A percentile compares a stretch with the other conserved stretches of the same genome.
These are phyloP conservation scores for Mallotus repandus DNA, from an alignment of 441 rosid genomes.

Conservation along the genomic window DNA sequence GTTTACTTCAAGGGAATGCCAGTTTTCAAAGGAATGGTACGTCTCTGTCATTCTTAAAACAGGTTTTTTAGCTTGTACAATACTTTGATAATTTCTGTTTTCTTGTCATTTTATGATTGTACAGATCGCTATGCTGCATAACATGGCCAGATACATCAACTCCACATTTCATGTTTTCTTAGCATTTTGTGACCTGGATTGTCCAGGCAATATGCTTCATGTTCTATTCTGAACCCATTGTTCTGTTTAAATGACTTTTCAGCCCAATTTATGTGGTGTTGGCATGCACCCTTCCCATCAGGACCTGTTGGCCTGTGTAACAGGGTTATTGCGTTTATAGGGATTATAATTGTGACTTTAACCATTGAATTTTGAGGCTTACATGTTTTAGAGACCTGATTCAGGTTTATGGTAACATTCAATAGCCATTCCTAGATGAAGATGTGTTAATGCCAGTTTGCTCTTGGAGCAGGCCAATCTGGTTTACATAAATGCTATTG, in stretches of 20 bases:
- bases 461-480: background rate
- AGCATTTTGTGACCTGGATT: background rate
- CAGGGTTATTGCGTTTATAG: no score
- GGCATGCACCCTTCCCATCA: background rate
- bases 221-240: background rate
- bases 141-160: background rate
- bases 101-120: no score
- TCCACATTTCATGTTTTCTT: background rate
- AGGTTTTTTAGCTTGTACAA: no score
- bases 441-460: background rate
- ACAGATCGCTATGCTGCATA: background rate
- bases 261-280: no score
- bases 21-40: constrained; percentile 57
- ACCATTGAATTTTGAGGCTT: background rate
- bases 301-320: background rate
- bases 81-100: no score
- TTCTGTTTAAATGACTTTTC: background rate
- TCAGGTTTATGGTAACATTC: background rate
- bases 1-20: constrained; percentile 92
- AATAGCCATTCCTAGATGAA: background rate
- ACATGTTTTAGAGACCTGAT: background rate
- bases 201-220: background rate
- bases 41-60: constrained; percentile 5
- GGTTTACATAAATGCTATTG: background rate
- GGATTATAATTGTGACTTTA: background rate